Evolutionary conservation across 805 yeast species (phyloP), one percentile per base, ranked within the genome.

Genomic region (Candida methanosorbosa): DNA sequence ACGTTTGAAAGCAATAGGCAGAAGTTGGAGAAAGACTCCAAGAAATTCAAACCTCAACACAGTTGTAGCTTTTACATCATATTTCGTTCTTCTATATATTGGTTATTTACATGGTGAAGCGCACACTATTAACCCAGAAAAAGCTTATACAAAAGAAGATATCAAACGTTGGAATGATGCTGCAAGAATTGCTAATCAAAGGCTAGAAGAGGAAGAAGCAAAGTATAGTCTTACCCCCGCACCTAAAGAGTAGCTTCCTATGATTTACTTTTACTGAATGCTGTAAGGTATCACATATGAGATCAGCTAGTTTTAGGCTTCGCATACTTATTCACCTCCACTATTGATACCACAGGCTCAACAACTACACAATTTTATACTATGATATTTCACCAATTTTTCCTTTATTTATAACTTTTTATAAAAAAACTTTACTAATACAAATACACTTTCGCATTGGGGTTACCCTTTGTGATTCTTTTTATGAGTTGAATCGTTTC

Each of bases 11-110:
- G n/a, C n/a, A n/a, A n/a, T n/a, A n/a, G n/a, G n/a, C n/a, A n/a
- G n/a, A n/a, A n/a, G n/a, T n/a, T 73, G 79, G 78, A 65, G 50
- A 51, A 66, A 65, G 47, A 64, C 67, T 13, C 79, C 79, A 15
- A 58, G 56, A 43, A 73, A 73, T 58, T 66, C 68, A 56, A 60
- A 59, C 37, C 41, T 54, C 18, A 72, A 72, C 49, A 64, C 72
- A 9, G 35, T 48, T 12, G 47, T 63, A 31, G 66, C 65, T 9
- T 54, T 62, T 15, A 60, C 58, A 11, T 70, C 69, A 1, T 55
- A 63, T 31, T 52, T 61, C 20, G 55, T 54, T 3, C 49, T 54
- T 6, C 44, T 62, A 16, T 52, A 50, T 29, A 51, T 50, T 21
- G 42, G 64, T 21, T 64, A 58, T 42, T 35, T 40, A 15, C 52